These are phyloP conservation scores for Coleophoma crateriformis DNA, from an alignment of 2,329 filamentous ascomycete genomes.

Conservation along the genomic window DNA sequence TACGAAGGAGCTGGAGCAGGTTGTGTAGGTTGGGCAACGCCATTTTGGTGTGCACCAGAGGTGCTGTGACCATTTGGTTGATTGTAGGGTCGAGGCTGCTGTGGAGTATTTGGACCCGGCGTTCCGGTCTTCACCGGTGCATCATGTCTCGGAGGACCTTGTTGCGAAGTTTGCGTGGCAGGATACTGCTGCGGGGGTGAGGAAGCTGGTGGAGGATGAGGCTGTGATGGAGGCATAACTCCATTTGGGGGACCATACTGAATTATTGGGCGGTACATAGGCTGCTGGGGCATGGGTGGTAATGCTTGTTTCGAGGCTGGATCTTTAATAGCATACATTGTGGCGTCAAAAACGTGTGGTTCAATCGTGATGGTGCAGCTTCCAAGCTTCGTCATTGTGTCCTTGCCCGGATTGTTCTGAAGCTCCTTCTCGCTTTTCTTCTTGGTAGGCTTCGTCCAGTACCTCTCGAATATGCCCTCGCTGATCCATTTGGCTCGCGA, in stretches of 20 bases:
- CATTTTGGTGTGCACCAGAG: conserved; percentile 6
- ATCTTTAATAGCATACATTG: conserved; percentile 67
- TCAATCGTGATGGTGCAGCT: conserved; percentile 71
- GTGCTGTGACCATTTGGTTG: conserved; percentile 1
- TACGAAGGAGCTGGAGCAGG: conserved; percentile 4
- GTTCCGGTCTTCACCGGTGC: conserved; percentile 8
- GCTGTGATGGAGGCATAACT: conserved; percentile 48
- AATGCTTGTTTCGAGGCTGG: conserved; percentile 41
- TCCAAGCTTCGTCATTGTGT: conserved; percentile 69
- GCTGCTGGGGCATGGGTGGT: conserved; percentile 25
- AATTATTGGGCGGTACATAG: conserved; percentile 47
- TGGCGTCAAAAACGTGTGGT: conserved; percentile 74
- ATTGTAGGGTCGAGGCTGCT: neutral
- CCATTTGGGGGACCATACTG: conserved; percentile 63
- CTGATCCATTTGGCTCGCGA: conserved; percentile 70
- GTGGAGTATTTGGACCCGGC: conserved; percentile 5
- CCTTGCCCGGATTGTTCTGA: conserved; percentile 61
- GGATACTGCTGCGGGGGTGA: conserved; percentile 21
- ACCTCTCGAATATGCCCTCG: conserved; percentile 70
- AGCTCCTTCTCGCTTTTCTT: conserved; percentile 59
- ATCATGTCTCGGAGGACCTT: conserved; percentile 13
- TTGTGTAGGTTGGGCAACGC: conserved; percentile 2
- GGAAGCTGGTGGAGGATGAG: conserved; percentile 24
- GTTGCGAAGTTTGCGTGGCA: conserved; percentile 21
- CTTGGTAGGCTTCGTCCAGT: conserved; percentile 70